Base-by-base conservation (phyloP, 163 green algal genomes). In the Volvox carteri region DNA sequence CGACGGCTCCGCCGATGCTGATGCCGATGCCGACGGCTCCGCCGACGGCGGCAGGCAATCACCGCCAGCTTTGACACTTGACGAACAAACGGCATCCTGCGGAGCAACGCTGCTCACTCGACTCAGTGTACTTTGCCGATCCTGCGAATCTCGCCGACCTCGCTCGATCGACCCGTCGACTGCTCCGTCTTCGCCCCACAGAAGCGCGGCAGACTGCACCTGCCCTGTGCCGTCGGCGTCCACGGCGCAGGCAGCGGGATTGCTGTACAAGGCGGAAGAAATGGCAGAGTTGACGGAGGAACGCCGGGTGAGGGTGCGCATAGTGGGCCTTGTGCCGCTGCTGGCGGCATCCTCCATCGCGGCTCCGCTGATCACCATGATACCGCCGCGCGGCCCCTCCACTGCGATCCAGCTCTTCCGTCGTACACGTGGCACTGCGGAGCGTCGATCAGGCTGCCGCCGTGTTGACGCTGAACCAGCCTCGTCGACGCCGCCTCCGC, bases 371-470 rank as follows among this genome's bases (percentile, higher is more conserved):
- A 88, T 50, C 7, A 88, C 83, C 83, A 72, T 48, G 83, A 88
- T 88, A 50, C 83, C 83, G 50, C 83, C 83, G 52, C 35, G 30
- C 9, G 83, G 83, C 6, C 35, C 68, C 68, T 88, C 83, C 50
- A 88, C 42, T 0, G 83, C 83, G 7, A 88, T 58, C 83, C 83
- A 88, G 83, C 83, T 88, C 65, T 60, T 88, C 18, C 68, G 83
- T 25, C 83, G 67, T 28, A 79, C 81, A 21, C 44, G 42, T 1
- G 75, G 30, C 6, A 44, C 2, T 2, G 73, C 62, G 28, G 44
- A 4, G 9, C 37, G 68, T 19, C 68, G 68, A 41, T 23, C 35
- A 35, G 68, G 6, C 68, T 35, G 44, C 25, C 42, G 73, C 4
- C 44, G 42, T 46, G 12, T 60, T 28, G 73, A 44, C 44, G 44